Conservation (phyloP, 1,139 yeast species). For the Pichia inconspicua region DNA sequence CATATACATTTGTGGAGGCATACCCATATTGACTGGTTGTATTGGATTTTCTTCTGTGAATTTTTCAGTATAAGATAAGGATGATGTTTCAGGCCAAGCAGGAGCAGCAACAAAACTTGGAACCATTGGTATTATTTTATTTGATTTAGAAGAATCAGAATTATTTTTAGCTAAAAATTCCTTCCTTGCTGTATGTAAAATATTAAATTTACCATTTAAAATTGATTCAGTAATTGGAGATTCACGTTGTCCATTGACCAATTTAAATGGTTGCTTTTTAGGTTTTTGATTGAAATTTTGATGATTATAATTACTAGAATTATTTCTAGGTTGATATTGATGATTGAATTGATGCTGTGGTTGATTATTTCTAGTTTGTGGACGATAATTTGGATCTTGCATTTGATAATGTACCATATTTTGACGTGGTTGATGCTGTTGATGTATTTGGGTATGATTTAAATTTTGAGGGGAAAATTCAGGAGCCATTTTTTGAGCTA, state of each 20-base stretch:
- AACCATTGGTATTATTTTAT: constrained; percentile 39
- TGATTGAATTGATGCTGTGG: constrained; percentile 3
- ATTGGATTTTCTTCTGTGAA: constrained; percentile 31
- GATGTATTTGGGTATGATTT: constrained; percentile 9
- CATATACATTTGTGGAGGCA: constrained; percentile 15
- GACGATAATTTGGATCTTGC: constrained; percentile 4
- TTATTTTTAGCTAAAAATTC: constrained; percentile 27
- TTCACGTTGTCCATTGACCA: constrained; percentile 36
- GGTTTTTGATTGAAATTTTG: constrained; percentile 2
- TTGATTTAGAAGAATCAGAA: constrained; percentile 19
- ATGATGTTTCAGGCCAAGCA: constrained; percentile 63
- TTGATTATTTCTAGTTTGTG: constrained; percentile 1
- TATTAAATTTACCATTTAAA: constrained; percentile 47
- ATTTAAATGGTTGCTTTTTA: constrained; percentile 8
- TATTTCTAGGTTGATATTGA: not conserved
- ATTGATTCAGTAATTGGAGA: constrained; percentile 37
- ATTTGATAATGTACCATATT: constrained; percentile 12
- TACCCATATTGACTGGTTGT: constrained; percentile 3
- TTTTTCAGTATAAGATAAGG: constrained; percentile 42
- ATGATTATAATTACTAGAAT: not conserved
- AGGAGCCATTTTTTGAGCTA: not conserved
- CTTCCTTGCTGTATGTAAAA: constrained; percentile 39
- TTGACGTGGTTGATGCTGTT: constrained; percentile 12
- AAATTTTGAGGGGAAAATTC: not conserved
- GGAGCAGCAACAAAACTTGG: constrained; percentile 72